phyloP scores from a whole-genome alignment of 2,329 filamentous ascomycete species.

The Xylariaceae sp. region DNA sequence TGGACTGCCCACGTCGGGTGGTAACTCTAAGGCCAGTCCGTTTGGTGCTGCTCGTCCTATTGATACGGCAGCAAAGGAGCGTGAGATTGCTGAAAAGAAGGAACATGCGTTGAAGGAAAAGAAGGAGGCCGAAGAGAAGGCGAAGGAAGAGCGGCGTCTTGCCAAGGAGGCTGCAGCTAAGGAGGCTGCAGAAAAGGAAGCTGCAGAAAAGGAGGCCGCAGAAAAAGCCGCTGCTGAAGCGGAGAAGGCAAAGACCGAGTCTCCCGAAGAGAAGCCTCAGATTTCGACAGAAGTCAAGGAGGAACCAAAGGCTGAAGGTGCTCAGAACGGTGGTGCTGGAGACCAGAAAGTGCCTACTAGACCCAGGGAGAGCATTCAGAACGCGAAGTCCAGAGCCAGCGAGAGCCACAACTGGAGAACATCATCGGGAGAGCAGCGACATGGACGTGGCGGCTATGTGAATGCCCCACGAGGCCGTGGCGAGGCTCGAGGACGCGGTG shows the following conservation, averaged over 20 bases:
- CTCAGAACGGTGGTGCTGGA: slow-evolving; percentile 38
- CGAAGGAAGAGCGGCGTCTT: slow-evolving; percentile 70
- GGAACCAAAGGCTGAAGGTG: slow-evolving; percentile 33
- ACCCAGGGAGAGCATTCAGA: slow-evolving; percentile 48
- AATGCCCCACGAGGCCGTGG: slow-evolving; percentile 37
- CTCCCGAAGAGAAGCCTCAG: slow-evolving; percentile 41
- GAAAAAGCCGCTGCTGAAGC: slow-evolving; percentile 30
- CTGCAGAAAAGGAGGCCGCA: slow-evolving; percentile 40
- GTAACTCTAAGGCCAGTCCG: slow-evolving; percentile 82
- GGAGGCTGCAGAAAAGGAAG: slow-evolving; percentile 43
- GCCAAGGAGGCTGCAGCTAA: slow-evolving; percentile 69
- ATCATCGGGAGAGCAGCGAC: slow-evolving; percentile 50
- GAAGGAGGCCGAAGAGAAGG: slow-evolving; percentile 85
- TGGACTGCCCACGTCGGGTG: slow-evolving; percentile 49
- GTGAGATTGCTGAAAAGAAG: slow-evolving; percentile 87
- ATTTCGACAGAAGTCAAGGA: slow-evolving; percentile 36
- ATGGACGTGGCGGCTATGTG: slow-evolving; percentile 27
- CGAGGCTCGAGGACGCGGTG: slow-evolving; percentile 46
- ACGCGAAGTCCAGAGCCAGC: slow-evolving; percentile 56
- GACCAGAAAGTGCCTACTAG: slow-evolving; percentile 53
- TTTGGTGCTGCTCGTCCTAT: slow-evolving; percentile 95
- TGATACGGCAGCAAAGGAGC: slow-evolving; percentile 87
- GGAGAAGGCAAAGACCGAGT: slow-evolving; percentile 39
- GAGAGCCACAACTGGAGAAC: slow-evolving; percentile 66
- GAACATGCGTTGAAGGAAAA: slow-evolving; percentile 75